Conservation (phyloP, 805 yeast species). For the Candida ficus region DNA sequence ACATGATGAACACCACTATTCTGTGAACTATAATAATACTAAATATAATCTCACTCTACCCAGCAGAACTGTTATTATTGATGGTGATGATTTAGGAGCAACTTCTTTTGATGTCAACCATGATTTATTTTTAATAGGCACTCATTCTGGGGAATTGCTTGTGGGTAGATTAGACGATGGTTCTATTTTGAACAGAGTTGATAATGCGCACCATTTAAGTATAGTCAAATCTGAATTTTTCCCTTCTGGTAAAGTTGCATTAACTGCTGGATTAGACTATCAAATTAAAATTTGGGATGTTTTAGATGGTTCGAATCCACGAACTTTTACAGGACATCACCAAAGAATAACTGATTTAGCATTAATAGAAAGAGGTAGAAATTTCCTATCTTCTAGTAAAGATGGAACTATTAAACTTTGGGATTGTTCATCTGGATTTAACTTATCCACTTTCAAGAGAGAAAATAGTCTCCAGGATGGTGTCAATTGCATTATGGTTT, state of each 20-base stretch:
- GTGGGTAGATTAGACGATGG: conserved; percentile 11
- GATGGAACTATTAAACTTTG: conserved; percentile 59
- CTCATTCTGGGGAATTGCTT: conserved; percentile 28
- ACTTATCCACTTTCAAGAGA: conserved; percentile 37
- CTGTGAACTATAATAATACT: conserved; percentile 7
- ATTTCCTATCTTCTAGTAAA: conserved; percentile 47
- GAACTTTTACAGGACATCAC: conserved; percentile 49
- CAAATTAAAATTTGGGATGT: conserved; percentile 58
- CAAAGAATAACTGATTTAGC: conserved; percentile 42
- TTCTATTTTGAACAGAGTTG: conserved; percentile 10
- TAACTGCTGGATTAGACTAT: conserved; percentile 57
- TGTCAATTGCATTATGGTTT: conserved; percentile 24
- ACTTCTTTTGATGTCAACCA: conserved; percentile 31
- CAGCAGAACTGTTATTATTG: not conserved
- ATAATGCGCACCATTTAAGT: conserved; percentile 46
- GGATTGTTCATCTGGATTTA: conserved; percentile 60
- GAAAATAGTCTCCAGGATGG: conserved; percentile 32
- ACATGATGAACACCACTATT: not conserved
- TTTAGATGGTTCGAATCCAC: conserved; percentile 39
- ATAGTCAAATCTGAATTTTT: conserved; percentile 44
- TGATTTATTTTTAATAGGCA: conserved; percentile 29
- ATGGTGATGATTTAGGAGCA: conserved; percentile 1
- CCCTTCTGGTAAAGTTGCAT: conserved; percentile 59
- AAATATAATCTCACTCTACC: conserved; percentile 15
- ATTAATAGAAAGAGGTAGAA: conserved; percentile 62